Conservation (phyloP, 1,139 yeast species). For the Hyphopichia wangnamkhiaoensis region DNA sequence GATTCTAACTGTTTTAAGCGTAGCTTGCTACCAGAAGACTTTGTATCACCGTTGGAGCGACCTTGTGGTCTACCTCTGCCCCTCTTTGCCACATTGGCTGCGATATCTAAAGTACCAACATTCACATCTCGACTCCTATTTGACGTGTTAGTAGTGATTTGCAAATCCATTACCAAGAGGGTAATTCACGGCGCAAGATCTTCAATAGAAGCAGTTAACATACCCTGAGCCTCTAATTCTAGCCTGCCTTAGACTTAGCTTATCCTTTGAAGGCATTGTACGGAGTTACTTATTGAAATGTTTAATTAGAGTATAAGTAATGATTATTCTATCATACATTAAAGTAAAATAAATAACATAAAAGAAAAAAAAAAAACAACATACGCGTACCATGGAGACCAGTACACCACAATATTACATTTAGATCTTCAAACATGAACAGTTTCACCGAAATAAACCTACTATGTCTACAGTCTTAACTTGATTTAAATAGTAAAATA, state of each 20-base stretch:
- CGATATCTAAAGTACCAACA: constrained; percentile 9
- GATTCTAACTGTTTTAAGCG: constrained; percentile 21
- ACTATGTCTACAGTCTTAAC: too few species aligned
- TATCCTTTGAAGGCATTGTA: not conserved
- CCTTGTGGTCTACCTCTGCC: not conserved
- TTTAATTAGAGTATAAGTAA: too few species aligned
- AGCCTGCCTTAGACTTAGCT: constrained; percentile 14
- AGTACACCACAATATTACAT: not conserved
- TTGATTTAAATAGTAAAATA: constrained; percentile 2
- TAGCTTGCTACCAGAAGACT: too few species aligned
- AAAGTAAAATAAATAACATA: not conserved
- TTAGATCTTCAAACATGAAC: not conserved
- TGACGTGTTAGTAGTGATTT: too few species aligned
- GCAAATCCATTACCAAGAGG: too few species aligned
- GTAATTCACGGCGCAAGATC: too few species aligned
- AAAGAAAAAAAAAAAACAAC: too few species aligned
- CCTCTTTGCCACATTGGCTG: not conserved
- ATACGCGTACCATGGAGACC: not conserved
- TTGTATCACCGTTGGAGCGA: too few species aligned
- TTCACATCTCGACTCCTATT: constrained; percentile 9
- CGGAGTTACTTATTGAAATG: too few species aligned
- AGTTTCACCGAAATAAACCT: too few species aligned
- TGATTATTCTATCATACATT: too few species aligned
- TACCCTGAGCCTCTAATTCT: constrained; percentile 47
- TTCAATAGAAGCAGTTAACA: constrained; percentile 14